Conservation (phyloP, 2,329 filamentous ascomycete genomes). For the Arthrobotrys conoides region DNA sequence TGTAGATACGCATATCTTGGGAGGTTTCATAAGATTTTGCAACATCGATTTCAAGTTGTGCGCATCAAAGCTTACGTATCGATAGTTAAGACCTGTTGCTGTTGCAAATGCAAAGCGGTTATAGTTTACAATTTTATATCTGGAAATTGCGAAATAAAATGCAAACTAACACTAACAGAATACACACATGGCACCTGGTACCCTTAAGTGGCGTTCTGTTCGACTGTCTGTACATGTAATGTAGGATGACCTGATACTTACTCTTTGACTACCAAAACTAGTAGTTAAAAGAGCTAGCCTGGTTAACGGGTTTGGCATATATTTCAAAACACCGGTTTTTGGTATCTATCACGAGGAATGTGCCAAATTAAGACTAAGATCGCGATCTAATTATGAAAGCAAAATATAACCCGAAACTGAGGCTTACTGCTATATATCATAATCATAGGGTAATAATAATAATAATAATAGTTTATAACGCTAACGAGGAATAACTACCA, state of each 20-base stretch:
- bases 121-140: slow-evolving; percentile 40
- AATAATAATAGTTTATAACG: too few species aligned
- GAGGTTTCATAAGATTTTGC: not conserved
- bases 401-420: slow-evolving; percentile 25
- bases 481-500: slow-evolving; percentile 12
- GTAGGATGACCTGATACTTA: slow-evolving; percentile 21
- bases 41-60: slow-evolving; percentile 17
- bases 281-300: too few species aligned
- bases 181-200: slow-evolving; percentile 13
- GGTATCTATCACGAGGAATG: slow-evolving; percentile 28
- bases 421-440: too few species aligned
- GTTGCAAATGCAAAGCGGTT: slow-evolving; percentile 34
- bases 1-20: slow-evolving; percentile 2
- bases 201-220: slow-evolving; percentile 18
- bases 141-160: slow-evolving; percentile 30
- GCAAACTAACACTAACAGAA: not conserved
- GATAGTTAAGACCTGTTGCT: not conserved
- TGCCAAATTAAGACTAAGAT: slow-evolving; percentile 33
- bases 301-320: slow-evolving; percentile 27
- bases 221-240: too few species aligned
- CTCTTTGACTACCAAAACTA: too few species aligned
- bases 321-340: slow-evolving; percentile 29
- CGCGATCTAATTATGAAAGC: slow-evolving; percentile 33
- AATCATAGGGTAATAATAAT: too few species aligned
- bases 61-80: slow-evolving; percentile 33